Conservation (phyloP, 352 stramenopile species). For the Pythium brassicae region DNA sequence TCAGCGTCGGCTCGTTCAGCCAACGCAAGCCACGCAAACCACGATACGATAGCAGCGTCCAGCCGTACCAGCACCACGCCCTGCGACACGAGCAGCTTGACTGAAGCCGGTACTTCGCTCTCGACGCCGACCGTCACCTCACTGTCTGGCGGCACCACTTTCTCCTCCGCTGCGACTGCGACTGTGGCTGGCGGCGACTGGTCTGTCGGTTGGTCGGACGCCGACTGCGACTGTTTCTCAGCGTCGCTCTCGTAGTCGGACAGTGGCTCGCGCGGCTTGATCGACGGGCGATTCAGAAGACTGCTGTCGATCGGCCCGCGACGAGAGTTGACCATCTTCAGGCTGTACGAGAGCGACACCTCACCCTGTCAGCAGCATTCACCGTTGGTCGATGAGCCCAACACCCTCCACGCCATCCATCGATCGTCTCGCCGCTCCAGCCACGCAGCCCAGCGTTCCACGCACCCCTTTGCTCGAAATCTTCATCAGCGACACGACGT, state of each 20-base stretch:
- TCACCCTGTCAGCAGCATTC: conserved; percentile 27
- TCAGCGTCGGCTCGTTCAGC: too few relatives aligned
- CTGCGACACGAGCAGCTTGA: not conserved
- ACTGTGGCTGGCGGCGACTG: not conserved
- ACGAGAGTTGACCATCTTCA: conserved; percentile 17
- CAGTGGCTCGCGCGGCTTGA: conserved; percentile 7
- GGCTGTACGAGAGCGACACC: conserved; percentile 36
- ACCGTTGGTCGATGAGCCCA: not conserved
- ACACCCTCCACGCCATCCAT: not conserved
- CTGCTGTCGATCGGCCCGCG: not conserved
- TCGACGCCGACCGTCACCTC: not conserved
- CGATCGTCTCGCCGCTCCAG: not conserved
- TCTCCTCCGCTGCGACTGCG: not conserved
- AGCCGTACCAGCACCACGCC: not conserved
- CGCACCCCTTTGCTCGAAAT: conserved; percentile 44
- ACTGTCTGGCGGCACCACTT: not conserved
- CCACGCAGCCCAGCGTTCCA: too few relatives aligned
- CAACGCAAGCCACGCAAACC: too few relatives aligned
- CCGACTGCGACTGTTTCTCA: not conserved
- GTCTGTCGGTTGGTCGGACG: not conserved
- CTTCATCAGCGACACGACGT: conserved; percentile 54
- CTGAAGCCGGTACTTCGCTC: not conserved
- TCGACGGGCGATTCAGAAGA: conserved; percentile 10
- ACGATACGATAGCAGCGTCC: too few relatives aligned
- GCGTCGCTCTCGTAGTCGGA: not conserved